These are phyloP conservation scores for Emmonsiellopsis sp. DNA, from an alignment of 2,329 filamentous ascomycete species.

Conservation along the genomic window DNA sequence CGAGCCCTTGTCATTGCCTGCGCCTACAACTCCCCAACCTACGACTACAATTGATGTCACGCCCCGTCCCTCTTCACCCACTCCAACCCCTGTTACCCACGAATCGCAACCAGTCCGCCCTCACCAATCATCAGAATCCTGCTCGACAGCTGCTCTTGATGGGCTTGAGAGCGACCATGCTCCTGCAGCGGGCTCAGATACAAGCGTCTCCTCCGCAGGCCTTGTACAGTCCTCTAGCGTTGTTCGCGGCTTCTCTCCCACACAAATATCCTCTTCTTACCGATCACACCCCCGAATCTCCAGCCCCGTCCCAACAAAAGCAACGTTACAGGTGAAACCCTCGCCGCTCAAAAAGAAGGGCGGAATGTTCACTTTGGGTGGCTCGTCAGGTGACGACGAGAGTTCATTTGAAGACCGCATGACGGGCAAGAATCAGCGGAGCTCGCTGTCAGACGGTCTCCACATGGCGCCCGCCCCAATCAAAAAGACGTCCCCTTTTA, in stretches of 20 bases:
- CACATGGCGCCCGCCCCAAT: slow-evolving; percentile 35
- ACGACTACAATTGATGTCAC: slow-evolving; percentile 32
- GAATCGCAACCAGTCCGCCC: slow-evolving; percentile 26
- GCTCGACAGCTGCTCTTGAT: slow-evolving; percentile 46
- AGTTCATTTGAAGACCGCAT: slow-evolving; percentile 62
- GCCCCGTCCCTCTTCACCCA: slow-evolving; percentile 34
- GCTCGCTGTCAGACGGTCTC: slow-evolving; percentile 47
- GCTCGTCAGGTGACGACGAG: slow-evolving; percentile 77
- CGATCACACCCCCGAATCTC: slow-evolving; percentile 51
- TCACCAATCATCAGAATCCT: slow-evolving; percentile 48
- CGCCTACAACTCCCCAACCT: slow-evolving; percentile 22
- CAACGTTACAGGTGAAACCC: slow-evolving; percentile 54
- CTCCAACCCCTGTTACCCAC: slow-evolving; percentile 24
- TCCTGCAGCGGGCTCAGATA: slow-evolving; percentile 46
- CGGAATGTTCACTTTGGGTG: slow-evolving; percentile 62
- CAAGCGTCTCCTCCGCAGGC: slow-evolving; percentile 50
- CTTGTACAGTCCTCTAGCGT: slow-evolving; percentile 57
- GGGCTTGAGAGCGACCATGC: slow-evolving; percentile 38
- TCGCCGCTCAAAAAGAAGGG: slow-evolving; percentile 50
- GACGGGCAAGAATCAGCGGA: slow-evolving; percentile 43
- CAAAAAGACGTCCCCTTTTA: slow-evolving; percentile 78
- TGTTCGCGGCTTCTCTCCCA: slow-evolving; percentile 77
- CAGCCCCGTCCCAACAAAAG: slow-evolving; percentile 42
- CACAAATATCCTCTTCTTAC: slow-evolving; percentile 60
- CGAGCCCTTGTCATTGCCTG: slow-evolving; percentile 39